phyloP scores from a whole-genome alignment of 2,329 filamentous ascomycete genomes.

The Aspergillus glaucus region DNA sequence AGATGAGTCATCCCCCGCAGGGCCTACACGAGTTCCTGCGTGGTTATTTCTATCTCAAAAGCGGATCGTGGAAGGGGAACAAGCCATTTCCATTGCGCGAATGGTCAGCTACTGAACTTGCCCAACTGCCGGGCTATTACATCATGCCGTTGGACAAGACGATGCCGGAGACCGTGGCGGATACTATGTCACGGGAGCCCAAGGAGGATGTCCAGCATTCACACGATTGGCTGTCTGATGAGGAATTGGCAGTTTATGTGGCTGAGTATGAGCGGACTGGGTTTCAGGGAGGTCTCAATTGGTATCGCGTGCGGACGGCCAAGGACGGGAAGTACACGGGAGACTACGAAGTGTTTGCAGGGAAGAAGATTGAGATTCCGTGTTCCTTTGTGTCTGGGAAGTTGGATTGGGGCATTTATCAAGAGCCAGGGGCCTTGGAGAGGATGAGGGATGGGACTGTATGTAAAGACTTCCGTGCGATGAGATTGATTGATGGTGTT shows the following conservation, averaged over 20 bases:
- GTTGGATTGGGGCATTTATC: conserved; percentile 62
- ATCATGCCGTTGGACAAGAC: conserved; percentile 54
- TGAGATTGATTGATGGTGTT: conserved; percentile 51
- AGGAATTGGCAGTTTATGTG: conserved; percentile 55
- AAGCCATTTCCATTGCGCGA: conserved; percentile 47
- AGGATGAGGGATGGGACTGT: conserved; percentile 42
- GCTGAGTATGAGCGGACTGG: conserved; percentile 56
- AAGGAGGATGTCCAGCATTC: conserved; percentile 32
- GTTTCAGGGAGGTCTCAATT: conserved; percentile 62
- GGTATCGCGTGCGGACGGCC: conserved; percentile 57
- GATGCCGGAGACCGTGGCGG: conserved; percentile 54
- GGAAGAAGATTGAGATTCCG: conserved; percentile 56
- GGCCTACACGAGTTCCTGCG: conserved; percentile 56
- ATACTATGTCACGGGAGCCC: conserved; percentile 49
- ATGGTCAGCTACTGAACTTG: conserved; percentile 54
- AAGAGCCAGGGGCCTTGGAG: conserved; percentile 59
- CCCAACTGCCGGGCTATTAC: conserved; percentile 61
- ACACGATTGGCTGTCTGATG: conserved; percentile 50
- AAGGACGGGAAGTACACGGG: conserved; percentile 37
- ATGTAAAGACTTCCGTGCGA: conserved; percentile 50
- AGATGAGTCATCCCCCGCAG: conserved; percentile 36
- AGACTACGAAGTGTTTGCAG: conserved; percentile 55
- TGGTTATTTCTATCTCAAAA: conserved; percentile 64
- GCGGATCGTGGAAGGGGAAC: conserved; percentile 54
- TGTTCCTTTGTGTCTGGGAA: conserved; percentile 56